phyloP scores from a whole-genome alignment of 345 rosid species.

The Anastatica hierochuntica region DNA sequence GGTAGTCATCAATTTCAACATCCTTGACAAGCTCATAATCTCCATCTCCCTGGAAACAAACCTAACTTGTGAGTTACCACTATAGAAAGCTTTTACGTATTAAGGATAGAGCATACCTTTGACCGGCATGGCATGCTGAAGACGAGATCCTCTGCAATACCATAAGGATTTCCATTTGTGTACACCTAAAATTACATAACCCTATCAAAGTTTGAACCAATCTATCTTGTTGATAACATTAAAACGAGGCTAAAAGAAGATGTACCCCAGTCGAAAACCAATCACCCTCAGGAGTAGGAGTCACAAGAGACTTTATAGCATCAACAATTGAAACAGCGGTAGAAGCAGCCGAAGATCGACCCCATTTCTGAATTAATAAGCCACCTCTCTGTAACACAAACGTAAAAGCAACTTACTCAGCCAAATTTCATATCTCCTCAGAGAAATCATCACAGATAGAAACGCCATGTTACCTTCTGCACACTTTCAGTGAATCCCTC shows the following conservation, averaged over 20 bases:
- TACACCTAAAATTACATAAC: conserved; percentile 45
- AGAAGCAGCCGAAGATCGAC: conserved; percentile 98
- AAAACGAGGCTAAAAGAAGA: conserved; percentile 4
- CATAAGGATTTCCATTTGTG: conserved; percentile 81
- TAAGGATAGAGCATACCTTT: conserved; percentile 37
- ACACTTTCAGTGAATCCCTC: conserved; percentile 87
- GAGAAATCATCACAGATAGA: neutral
- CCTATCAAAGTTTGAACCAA: conserved; percentile 8
- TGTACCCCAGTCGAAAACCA: conserved; percentile 95
- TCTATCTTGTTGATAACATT: neutral
- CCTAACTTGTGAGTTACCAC: neutral
- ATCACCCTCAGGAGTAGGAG: conserved; percentile 92
- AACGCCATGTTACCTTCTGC: conserved; percentile 51
- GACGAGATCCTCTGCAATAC: conserved; percentile 73
- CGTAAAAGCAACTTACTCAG: conserved; percentile 4
- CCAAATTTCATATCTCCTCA: neutral
- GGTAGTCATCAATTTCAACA: conserved; percentile 71
- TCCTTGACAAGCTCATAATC: conserved; percentile 90
- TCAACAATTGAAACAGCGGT: conserved; percentile 88
- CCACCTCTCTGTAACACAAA: conserved; percentile 81
- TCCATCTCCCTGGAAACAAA: conserved; percentile 69
- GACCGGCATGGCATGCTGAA: conserved; percentile 99
- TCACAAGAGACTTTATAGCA: conserved; percentile 77
- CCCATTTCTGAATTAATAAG: conserved; percentile 87
- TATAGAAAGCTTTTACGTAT: neutral